Percentiles rank a stretch among this genome's conserved stretches.
phyloP scores from a whole-genome alignment of 495 filamentous ascomycete genomes.

The Penicillium waksmanii region DNA sequence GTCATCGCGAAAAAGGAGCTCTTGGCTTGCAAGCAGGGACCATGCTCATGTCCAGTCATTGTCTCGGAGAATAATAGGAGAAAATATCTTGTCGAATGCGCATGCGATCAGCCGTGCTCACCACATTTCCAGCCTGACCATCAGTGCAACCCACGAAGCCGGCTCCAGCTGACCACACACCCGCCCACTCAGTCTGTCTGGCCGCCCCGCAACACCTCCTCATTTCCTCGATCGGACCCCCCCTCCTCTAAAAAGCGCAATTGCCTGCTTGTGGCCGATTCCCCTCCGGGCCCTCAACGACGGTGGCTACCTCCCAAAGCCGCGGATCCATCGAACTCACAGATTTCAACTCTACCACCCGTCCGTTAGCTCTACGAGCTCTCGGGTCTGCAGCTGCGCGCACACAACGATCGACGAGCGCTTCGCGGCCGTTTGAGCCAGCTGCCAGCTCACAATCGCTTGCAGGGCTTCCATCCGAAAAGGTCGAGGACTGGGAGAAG shows the following conservation, averaged over 20 bases:
- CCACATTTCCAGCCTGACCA: slow-evolving; percentile 23
- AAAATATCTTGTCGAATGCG: slow-evolving; percentile 10
- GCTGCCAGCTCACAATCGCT: slow-evolving; percentile 20
- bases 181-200: slow-evolving; percentile 16
- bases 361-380: slow-evolving; percentile 15
- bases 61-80: slow-evolving; percentile 24
- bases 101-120: slow-evolving; percentile 12
- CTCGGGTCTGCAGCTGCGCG: slow-evolving; percentile 10
- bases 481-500: slow-evolving; percentile 22
- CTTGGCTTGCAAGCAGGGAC: neutral
- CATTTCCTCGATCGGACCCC: slow-evolving; percentile 17
- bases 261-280: slow-evolving; percentile 24
- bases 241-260: slow-evolving; percentile 13
- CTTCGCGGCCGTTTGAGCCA: slow-evolving; percentile 12
- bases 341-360: slow-evolving; percentile 34
- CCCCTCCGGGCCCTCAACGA: slow-evolving; percentile 29
- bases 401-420: slow-evolving; percentile 6
- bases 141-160: slow-evolving; percentile 29
- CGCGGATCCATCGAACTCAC: slow-evolving; percentile 42
- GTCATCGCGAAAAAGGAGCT: slow-evolving; percentile 19
- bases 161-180: slow-evolving; percentile 26
- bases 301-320: slow-evolving; percentile 31
- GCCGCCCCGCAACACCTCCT: slow-evolving; percentile 23
- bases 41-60: slow-evolving; percentile 4
- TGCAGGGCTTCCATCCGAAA: slow-evolving; percentile 11